Evolutionary conservation across 441 rosid species (phyloP).

Genomic region (Dalechampia spathulata): DNA sequence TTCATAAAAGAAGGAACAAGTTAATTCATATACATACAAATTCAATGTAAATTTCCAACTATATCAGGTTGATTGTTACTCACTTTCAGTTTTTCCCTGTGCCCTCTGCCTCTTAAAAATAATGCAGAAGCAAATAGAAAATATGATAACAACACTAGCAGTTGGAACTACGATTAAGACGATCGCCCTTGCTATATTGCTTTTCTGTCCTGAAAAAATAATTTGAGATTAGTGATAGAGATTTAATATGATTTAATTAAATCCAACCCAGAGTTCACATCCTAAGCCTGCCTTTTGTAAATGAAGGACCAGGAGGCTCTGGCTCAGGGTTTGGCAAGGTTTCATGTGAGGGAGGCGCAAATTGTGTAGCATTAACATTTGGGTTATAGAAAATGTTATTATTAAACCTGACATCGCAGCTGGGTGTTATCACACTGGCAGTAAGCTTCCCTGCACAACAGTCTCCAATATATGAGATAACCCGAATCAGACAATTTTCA

Average conservation of each 20-base stretch:
- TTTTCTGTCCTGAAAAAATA: slow-evolving; percentile 30
- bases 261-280: no score
- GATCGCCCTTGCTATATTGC: slow-evolving; percentile 16
- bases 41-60: not conserved
- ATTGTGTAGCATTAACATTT: not conserved
- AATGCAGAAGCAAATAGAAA: not conserved
- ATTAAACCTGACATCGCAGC: slow-evolving; percentile 9
- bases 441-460: not conserved
- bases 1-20: not conserved
- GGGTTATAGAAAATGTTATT: not conserved
- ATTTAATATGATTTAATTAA: no score
- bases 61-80: no score
- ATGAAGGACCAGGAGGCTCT: not conserved
- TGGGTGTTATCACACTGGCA: not conserved
- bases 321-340: not conserved
- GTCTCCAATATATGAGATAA: not conserved
- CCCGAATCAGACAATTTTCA: slow-evolving; percentile 11
- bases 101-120: not conserved
- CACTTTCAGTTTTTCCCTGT: slow-evolving; percentile 7
- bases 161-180: slow-evolving; percentile 21
- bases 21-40: not conserved
- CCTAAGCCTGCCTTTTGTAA: no score
- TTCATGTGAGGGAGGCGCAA: not conserved
- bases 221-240: no score
- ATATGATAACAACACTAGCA: not conserved